Percentiles rank a stretch among this genome's conserved stretches.
phyloP scores from a whole-genome alignment of 2,329 filamentous ascomycete genomes.

The Colletotrichum gloeosporioides region DNA sequence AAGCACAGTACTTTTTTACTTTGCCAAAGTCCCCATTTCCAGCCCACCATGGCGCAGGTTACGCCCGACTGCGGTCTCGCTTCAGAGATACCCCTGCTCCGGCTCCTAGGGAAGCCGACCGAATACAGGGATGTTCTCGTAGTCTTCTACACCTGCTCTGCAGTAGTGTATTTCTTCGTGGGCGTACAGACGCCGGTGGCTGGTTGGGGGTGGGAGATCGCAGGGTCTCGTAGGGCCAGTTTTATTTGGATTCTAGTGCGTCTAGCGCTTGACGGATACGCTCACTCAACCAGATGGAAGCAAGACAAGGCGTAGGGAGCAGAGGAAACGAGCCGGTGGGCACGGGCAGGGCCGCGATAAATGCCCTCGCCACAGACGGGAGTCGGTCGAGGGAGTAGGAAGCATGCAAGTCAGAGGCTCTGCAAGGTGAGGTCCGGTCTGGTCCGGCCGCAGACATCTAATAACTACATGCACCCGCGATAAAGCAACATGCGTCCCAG shows the following conservation, averaged over 20 bases:
- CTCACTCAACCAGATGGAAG: background rate
- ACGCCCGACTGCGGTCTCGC: conserved; percentile 9
- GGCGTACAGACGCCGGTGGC: background rate
- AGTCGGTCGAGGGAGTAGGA: background rate
- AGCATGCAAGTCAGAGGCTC: background rate
- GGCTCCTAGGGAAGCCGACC: background rate
- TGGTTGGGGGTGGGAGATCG: background rate
- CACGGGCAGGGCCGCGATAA: background rate
- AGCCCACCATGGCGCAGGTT: conserved; percentile 3
- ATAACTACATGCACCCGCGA: background rate
- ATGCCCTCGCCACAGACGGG: background rate
- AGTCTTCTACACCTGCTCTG: background rate
- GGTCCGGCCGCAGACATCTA: background rate
- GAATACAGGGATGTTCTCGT: background rate
- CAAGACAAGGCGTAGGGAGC: background rate
- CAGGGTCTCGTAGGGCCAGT: conserved; percentile 3
- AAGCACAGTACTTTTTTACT: background rate
- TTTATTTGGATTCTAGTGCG: background rate
- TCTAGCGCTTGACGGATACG: background rate
- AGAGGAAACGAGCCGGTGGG: background rate
- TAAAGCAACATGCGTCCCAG: background rate
- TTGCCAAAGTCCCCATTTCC: background rate
- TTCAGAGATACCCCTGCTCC: conserved; percentile 4
- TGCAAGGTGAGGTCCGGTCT: background rate
- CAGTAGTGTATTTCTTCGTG: background rate